These are phyloP conservation scores for Obelidium mucronatum DNA, from an alignment of 192 early-diverging fungal species.

Conservation along the genomic window DNA sequence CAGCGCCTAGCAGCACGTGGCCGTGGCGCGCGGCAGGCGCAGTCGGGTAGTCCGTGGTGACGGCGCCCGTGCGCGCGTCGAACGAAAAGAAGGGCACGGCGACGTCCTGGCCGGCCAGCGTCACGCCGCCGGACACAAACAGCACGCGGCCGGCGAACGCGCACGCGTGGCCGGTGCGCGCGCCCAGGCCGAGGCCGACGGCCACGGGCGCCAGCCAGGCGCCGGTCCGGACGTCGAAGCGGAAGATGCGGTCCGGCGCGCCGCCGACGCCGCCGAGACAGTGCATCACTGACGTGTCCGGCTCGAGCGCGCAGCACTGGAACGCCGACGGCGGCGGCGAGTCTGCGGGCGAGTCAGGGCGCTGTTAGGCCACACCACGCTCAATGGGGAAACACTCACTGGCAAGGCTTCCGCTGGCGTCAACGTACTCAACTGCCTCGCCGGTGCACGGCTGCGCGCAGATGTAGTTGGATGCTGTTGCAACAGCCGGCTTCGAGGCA, in stretches of 20 bases:
- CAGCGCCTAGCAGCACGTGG: background rate
- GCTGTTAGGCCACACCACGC: background rate
- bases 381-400: background rate
- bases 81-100: background rate
- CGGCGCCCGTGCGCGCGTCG: background rate
- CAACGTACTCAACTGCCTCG: background rate
- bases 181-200: background rate
- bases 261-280: conserved; percentile 20
- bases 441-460: conserved; percentile 34
- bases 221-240: background rate
- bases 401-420: background rate
- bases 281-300: background rate
- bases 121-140: conserved; percentile 18
- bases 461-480: conserved; percentile 24
- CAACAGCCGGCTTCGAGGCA: background rate
- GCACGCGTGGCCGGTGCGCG: conserved; percentile 27
- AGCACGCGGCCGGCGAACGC: background rate
- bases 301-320: conserved; percentile 29
- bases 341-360: background rate
- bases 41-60: background rate
- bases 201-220: conserved; percentile 4
- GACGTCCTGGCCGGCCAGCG: background rate
- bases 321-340: conserved; percentile 13
- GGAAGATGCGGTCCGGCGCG: background rate
- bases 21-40: background rate